Base-by-base conservation (phyloP, 202 grass and related monocot genomes). In the Schoenoplectus tabernaemontani region DNA sequence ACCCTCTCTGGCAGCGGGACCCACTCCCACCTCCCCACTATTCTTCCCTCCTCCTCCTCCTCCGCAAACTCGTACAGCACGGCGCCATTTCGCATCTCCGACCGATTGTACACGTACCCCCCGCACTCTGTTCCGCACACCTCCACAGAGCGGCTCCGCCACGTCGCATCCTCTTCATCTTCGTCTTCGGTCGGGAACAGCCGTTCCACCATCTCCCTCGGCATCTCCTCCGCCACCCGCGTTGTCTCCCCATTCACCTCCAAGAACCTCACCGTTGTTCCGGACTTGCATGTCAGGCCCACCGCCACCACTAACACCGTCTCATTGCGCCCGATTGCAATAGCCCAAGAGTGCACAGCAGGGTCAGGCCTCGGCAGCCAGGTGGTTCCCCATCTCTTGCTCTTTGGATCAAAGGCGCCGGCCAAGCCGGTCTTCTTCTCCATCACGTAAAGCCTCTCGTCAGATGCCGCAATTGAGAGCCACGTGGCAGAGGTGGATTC, bases 61-160 rank as follows among this genome's bases (percentile, higher is more conserved):
- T 54, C 28, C 24, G 20, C 19, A 1, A 73, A 33, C 81, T 93
- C 88, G 83, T 93, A 93, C 0, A 93, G 78, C 87, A 87, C 92
- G 33, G 85, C 87, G 41, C 92, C 92, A 64, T 81, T 86, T 39
- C 15, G 17, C 74, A 75, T 86, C 69, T 88, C 86, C 20, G 84
- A 84, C 50, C 78, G 79, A 80, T 96, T 96, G 87, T 90, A 96
- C 78, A 96, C 86, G 59, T 96, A 96, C 1, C 93, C 93, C 13
- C 87, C 86, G 0, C 71, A 7, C 56, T 69, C 79, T 65, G 75
- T 84, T 44, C 93, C 83, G 84, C 90, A 85, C 33, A 96, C 78
- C 61, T 81, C 87, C 9, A 92, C 82, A 1, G 80, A 85, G 36
- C 47, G 82, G 11, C 11, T 0, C 36, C 2, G 63, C 76, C 87